These are phyloP conservation scores for Chlorophyllum brunneum DNA, from an alignment of 768 basidiomycete genomes.

Conservation along the genomic window DNA sequence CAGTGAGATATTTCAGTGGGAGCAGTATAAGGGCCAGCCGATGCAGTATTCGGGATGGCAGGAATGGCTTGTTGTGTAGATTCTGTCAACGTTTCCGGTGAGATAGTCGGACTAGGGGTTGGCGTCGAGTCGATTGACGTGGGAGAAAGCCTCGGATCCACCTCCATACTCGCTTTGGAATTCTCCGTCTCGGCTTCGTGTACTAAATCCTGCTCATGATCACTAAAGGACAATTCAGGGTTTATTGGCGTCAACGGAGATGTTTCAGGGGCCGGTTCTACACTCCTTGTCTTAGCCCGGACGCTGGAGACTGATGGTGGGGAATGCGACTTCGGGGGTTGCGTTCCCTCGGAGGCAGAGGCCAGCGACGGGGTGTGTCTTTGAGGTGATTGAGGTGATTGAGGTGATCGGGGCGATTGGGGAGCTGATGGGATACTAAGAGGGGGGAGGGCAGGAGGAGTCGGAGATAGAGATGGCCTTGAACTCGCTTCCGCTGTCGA, in stretches of 20 bases:
- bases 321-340: conserved; percentile 1
- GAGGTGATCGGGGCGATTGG: background rate
- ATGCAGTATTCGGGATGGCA: background rate
- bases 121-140: conserved; percentile 12
- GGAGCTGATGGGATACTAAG: background rate
- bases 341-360: background rate
- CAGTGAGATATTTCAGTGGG: background rate
- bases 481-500: background rate
- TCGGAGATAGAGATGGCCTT: background rate
- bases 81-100: background rate
- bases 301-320: background rate
- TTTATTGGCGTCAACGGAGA: background rate
- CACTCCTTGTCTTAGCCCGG: background rate
- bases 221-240: background rate
- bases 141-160: background rate
- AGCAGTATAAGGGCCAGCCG: background rate
- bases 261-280: background rate
- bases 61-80: background rate
- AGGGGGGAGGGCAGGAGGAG: background rate
- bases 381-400: background rate
- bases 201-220: background rate
- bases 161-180: background rate
- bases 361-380: background rate
- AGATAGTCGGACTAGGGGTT: conserved; percentile 2
- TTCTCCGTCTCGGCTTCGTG: background rate